Evolutionary conservation across 257 asterid species (phyloP).

Genomic region (Nicotiana attenuata): DNA sequence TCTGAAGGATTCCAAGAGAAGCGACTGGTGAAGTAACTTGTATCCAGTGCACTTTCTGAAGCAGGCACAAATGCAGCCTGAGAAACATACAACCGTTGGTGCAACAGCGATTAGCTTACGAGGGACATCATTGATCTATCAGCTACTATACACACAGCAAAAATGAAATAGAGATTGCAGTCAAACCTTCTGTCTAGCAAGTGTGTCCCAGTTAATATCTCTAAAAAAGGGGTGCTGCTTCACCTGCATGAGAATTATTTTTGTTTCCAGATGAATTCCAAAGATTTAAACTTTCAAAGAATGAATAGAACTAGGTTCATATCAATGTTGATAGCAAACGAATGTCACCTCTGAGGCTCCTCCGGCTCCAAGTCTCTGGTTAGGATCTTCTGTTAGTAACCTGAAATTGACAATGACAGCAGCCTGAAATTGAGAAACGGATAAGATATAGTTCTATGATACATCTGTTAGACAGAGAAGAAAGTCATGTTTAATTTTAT

Average conservation of each 20-base stretch:
- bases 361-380: conserved; percentile 89
- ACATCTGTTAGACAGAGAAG: not conserved
- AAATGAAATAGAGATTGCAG: not conserved
- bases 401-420: conserved; percentile 30
- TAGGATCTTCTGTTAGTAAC: conserved; percentile 91
- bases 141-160: not conserved
- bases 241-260: conserved; percentile 47
- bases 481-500: not conserved
- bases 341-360: conserved; percentile 84
- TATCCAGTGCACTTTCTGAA: conserved; percentile 86
- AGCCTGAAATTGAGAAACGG: not conserved
- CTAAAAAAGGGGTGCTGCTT: conserved; percentile 87
- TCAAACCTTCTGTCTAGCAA: conserved; percentile 91
- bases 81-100: conserved; percentile 8
- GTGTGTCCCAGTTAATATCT: conserved; percentile 97
- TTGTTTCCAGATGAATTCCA: not conserved
- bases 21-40: conserved; percentile 95
- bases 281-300: not conserved
- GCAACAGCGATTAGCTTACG: not conserved
- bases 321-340: not conserved
- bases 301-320: not conserved
- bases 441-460: not conserved
- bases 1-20: conserved; percentile 92
- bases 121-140: not conserved
- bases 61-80: conserved; percentile 98